A percentile compares a stretch with the other conserved stretches of the same genome.
phyloP scores from a whole-genome alignment of 331 rosid species.

The Acacia concinna region DNA sequence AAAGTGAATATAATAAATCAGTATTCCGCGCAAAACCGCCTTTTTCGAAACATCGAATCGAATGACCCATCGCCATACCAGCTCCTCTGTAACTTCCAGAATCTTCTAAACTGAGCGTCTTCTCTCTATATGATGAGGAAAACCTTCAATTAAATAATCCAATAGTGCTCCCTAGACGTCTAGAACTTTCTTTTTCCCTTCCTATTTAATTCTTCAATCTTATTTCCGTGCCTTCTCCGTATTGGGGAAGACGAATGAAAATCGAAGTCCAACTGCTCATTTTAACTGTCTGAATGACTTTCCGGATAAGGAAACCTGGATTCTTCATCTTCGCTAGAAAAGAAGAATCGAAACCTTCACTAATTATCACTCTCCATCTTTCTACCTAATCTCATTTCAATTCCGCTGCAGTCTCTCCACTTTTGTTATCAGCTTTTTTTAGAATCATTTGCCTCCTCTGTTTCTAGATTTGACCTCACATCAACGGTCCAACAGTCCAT shows the following conservation, averaged over 20 bases:
- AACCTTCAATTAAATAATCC: neutral
- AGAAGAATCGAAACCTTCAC: neutral
- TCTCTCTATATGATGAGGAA: neutral
- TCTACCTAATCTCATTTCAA: constrained; percentile 1
- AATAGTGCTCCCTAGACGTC: constrained; percentile 30
- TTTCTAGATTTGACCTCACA: neutral
- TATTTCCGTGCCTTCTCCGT: neutral
- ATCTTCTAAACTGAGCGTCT: constrained; percentile 38
- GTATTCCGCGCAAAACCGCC: constrained; percentile 5
- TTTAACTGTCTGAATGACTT: constrained; percentile 38
- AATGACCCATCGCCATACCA: neutral
- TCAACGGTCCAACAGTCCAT: neutral
- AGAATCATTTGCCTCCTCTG: neutral
- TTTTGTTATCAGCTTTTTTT: neutral
- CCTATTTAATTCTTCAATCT: constrained; percentile 9
- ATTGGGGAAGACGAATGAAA: neutral
- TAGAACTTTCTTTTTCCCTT: constrained; percentile 44
- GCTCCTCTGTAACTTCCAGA: constrained; percentile 45
- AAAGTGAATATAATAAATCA: neutral
- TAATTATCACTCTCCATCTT: neutral
- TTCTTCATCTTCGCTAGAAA: neutral
- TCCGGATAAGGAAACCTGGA: constrained; percentile 26
- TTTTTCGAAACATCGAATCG: neutral
- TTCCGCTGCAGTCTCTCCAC: neutral
- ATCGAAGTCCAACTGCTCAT: neutral